phyloP scores from a whole-genome alignment of 106 monocot species.

The Dendrobium chrysotoxum region DNA sequence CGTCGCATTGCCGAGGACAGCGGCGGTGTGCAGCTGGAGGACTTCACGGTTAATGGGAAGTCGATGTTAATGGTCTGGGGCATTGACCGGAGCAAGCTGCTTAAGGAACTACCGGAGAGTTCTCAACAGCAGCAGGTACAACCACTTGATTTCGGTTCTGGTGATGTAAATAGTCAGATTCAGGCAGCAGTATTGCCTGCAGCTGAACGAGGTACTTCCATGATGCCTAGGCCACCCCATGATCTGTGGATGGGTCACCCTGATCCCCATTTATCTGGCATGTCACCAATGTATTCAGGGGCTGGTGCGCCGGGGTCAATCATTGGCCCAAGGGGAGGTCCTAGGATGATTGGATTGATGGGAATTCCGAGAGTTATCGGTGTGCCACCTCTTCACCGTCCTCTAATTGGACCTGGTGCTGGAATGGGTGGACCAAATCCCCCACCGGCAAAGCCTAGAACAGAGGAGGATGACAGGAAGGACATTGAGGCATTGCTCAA shows the following conservation, averaged over 20 bases:
- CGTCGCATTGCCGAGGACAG: conserved; percentile 62
- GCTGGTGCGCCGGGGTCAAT: conserved; percentile 19
- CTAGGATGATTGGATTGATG: conserved; percentile 61
- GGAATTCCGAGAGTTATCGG: conserved; percentile 67
- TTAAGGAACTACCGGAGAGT: conserved; percentile 85
- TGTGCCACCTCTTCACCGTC: conserved; percentile 37
- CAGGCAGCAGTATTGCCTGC: conserved; percentile 11
- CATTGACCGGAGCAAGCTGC: conserved; percentile 73
- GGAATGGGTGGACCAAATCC: conserved; percentile 19
- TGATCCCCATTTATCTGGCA: conserved; percentile 37
- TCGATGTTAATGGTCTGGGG: conserved; percentile 66
- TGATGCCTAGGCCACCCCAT: conserved; percentile 29
- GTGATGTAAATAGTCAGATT: conserved; percentile 21
- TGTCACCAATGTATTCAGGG: conserved; percentile 48
- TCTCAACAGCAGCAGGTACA: conserved; percentile 29
- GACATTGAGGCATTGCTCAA: conserved; percentile 83
- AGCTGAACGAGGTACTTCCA: conserved; percentile 9
- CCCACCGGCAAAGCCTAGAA: conserved; percentile 33
- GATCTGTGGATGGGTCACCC: conserved; percentile 60
- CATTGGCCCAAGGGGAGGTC: conserved; percentile 36
- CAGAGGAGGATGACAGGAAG: conserved; percentile 91
- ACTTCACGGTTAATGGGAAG: conserved; percentile 68
- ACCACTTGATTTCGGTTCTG: conserved; percentile 8
- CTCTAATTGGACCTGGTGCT: conserved; percentile 31
- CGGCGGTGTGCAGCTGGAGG: conserved; percentile 74